A percentile compares a stretch with the other conserved stretches of the same genome.
phyloP scores from a whole-genome alignment of 306 rosid species.

The Abrus pulchellus region DNA sequence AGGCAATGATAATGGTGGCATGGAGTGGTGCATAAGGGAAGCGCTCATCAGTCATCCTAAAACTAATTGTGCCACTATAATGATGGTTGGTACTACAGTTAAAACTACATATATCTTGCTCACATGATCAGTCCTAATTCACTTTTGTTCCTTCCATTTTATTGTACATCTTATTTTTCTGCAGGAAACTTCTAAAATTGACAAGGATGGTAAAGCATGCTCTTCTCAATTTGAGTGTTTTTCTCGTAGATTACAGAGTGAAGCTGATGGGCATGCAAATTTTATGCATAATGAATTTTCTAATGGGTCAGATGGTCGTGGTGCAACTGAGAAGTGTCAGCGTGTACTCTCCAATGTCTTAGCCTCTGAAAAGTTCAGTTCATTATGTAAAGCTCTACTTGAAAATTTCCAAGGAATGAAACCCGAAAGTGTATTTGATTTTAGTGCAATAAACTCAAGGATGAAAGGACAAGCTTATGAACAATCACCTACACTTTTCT shows the following conservation, averaged over 20 bases:
- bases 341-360: constrained; percentile 65
- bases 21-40: constrained; percentile 63
- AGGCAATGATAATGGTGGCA: constrained; percentile 64
- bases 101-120: constrained; percentile 43
- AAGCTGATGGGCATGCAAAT: constrained; percentile 57
- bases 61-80: constrained; percentile 47
- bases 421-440: constrained; percentile 74
- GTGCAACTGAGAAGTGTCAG: constrained; percentile 62
- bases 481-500: constrained; percentile 77
- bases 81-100: constrained; percentile 59
- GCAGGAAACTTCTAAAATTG: constrained; percentile 64
- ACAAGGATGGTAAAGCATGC: constrained; percentile 54
- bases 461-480: constrained; percentile 81
- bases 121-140: constrained; percentile 32
- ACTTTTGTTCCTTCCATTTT: constrained; percentile 21
- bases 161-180: constrained; percentile 40
- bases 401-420: constrained; percentile 82
- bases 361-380: constrained; percentile 76
- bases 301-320: constrained; percentile 53
- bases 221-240: constrained; percentile 44
- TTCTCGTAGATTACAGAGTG: constrained; percentile 58
- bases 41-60: constrained; percentile 51
- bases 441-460: constrained; percentile 72
- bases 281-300: constrained; percentile 58
- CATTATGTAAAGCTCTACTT: constrained; percentile 66